phyloP scores from a whole-genome alignment of 345 rosid species.

The Eucalyptus cloeziana region DNA sequence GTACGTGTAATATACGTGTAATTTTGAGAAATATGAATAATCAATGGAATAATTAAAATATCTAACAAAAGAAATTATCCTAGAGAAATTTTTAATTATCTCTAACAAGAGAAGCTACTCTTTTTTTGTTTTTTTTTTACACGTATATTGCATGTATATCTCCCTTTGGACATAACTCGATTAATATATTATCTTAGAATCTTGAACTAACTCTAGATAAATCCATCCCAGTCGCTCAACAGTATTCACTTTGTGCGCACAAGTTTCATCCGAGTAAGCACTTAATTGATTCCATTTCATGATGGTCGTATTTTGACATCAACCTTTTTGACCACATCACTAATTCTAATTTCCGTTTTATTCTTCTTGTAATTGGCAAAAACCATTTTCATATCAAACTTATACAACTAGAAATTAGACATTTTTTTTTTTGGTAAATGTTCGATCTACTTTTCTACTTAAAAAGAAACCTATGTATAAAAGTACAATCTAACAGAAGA shows the following conservation, averaged over 20 bases:
- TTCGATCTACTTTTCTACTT: background rate
- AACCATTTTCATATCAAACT: background rate
- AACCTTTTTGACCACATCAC: fast-evolving
- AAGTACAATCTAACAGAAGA: background rate
- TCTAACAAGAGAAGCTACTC: background rate
- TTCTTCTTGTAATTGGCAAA: background rate
- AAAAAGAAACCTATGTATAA: background rate
- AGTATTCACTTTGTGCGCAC: background rate
- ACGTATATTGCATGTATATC: no score
- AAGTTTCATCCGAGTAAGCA: background rate
- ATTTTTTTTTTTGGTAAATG: background rate
- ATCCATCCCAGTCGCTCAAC: background rate
- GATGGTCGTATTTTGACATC: background rate
- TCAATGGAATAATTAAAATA: no score
- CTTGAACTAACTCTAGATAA: background rate
- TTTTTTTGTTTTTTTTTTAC: no score
- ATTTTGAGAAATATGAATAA: background rate
- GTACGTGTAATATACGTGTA: background rate
- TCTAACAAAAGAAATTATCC: background rate
- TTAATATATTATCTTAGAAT: background rate
- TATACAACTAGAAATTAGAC: background rate
- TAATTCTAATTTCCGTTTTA: background rate
- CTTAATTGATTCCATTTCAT: background rate
- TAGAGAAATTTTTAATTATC: background rate
- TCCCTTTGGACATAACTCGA: no score